Evolutionary conservation across 495 filamentous ascomycete species (phyloP).

Genomic region (Cercophora scortea): DNA sequence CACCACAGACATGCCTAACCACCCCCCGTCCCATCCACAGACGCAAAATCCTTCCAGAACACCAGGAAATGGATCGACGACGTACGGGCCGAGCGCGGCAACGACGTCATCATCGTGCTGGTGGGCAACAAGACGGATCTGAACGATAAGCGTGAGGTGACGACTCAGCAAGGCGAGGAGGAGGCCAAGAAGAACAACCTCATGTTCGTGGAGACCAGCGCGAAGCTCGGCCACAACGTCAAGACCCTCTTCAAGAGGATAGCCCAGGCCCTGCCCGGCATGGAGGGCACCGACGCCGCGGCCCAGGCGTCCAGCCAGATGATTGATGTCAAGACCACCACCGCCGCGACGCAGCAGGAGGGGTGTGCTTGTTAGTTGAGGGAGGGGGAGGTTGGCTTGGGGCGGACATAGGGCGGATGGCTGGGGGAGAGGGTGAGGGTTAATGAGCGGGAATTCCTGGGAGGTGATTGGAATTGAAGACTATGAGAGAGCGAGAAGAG

Average conservation of each 20-base stretch:
- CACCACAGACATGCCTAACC: background rate
- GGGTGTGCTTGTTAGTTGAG: slow-evolving; percentile 66
- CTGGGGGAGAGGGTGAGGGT: background rate
- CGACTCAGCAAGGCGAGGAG: slow-evolving; percentile 87
- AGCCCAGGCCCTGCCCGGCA: slow-evolving; percentile 93
- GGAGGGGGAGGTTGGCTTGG: background rate
- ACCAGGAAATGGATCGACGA: slow-evolving; percentile 99
- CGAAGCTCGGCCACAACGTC: slow-evolving; percentile 96
- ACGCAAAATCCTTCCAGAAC: slow-evolving; percentile 92
- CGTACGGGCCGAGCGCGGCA: slow-evolving; percentile 89
- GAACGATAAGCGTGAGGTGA: slow-evolving; percentile 95
- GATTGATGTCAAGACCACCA: slow-evolving; percentile 92
- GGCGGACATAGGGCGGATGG: background rate
- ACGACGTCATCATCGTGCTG: slow-evolving; percentile 96
- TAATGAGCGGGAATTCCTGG: background rate
- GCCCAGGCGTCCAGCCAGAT: slow-evolving; percentile 60
- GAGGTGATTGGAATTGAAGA: background rate
- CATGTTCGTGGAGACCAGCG: slow-evolving; percentile 98
- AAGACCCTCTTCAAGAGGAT: slow-evolving; percentile 95
- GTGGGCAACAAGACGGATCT: slow-evolving; percentile 99
- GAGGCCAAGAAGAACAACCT: slow-evolving; percentile 96
- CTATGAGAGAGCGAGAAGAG: too few relatives aligned
- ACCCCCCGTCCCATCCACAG: slow-evolving; percentile 22
- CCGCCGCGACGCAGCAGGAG: slow-evolving; percentile 62
- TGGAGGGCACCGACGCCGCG: slow-evolving; percentile 77